Evolutionary conservation across 2,329 filamentous ascomycete genomes (phyloP), one percentile per base, ranked within the genome.

Genomic region (Dothidotthia symphoricarpi): DNA sequence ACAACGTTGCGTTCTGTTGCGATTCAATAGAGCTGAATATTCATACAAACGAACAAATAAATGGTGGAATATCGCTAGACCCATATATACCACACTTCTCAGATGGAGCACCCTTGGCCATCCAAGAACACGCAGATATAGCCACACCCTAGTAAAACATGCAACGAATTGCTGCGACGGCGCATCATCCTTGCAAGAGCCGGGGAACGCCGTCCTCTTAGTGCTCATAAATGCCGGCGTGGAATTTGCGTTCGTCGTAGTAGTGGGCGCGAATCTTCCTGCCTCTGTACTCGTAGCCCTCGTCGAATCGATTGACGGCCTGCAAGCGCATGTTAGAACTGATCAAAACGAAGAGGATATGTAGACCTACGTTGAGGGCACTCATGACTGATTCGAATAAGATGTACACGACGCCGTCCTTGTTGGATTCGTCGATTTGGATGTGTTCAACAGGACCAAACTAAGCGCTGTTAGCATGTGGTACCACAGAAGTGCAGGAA

Each of bases 231-330:
- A 57, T 48, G 4, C 51, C 52, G 3, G 74, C 69, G 48, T 94
- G 88, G 60, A 97, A 98, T 55, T 80, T 86, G 29, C 91, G 88
- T 5, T 74, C 74, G 56, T 94, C 81, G 64, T 86, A 97, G 63
- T 90, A 97, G 34, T 77, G 79, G 1, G 90, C 87, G n/a, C 74
- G 72, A 40, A 97, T 94, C 9, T 76, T 74, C 63, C 95, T 95
- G 4, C 87, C 90, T 49, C 89, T 90, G 66, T 97, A 97, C 49
- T 90, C 90, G 67, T 95, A 97, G 36, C 89, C 82, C 12, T 89
- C 89, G 57, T 95, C 82, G 27, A 95, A 78, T 9, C 88, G 88
- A 62, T 93, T 94, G 34, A 97, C 88, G 34, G 91, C 91, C 84
- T 90, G 39, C 3, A 19, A 15, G 7, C n/a, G 15, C 2, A 28